Evolutionary conservation across 441 rosid genomes (phyloP), one percentile per base, ranked within the genome.

Genomic region (Populus hybrid): DNA sequence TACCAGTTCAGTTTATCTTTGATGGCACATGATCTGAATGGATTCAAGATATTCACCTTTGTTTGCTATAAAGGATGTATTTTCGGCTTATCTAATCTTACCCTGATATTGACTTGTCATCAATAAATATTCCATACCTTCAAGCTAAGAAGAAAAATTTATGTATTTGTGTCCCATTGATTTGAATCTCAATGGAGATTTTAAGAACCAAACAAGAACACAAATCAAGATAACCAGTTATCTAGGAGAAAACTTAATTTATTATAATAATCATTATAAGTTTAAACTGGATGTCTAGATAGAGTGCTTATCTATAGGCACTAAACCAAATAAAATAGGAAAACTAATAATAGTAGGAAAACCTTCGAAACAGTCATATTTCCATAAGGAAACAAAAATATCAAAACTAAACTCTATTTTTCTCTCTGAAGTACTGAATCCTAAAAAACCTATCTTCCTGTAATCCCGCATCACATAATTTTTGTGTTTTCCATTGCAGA

Each of bases 401-500:
- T 45, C 0, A 24, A 64, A 23, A 64, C 6, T 1, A 10, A 11
- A 64, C 68, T 23, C 68, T 23, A 21, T 10, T 7, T 64, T 26
- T 64, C 68, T 64, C 23, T 21, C 2, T 21, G 1, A 16, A 3
- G 31, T 64, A 64, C 31, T 72, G 74, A 29, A 75, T 50, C 50
- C 6, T 26, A 45, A 45, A 45, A 45, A 45, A 33, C 31, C 8
- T 45, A 3, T 56, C 18, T 26, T 20, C 12, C 42, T 45, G 56
- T 12, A 45, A 45, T 45, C 56, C 56, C 6, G 6, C 56, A 45
- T 45, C 56, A 11, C 18, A 45, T 45, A 10, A 64, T 61, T 73
- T 66, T 76, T 68, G 66, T 36, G 76, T 77, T 20, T 76, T 9
- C 64, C 70, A 68, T 85, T 82, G 74, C 91, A 95, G 98, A 92